Conservation (phyloP, 345 rosid species). For the Limnanthes douglasii region DNA sequence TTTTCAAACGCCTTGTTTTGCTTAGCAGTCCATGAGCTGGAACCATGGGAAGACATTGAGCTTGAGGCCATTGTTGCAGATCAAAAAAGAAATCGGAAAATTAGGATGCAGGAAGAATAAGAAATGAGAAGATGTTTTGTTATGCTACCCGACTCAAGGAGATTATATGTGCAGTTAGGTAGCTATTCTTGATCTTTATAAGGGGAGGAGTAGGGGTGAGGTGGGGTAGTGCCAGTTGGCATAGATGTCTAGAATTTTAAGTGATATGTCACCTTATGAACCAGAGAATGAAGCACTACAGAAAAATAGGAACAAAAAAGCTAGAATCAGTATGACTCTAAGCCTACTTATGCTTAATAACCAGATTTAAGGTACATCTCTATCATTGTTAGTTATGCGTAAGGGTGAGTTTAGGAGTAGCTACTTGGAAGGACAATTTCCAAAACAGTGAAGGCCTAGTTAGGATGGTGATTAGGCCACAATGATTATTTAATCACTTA, state of each 20-base stretch:
- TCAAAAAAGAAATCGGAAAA: background rate
- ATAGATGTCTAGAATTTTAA: conserved; percentile 29
- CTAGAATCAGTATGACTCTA: conserved; percentile 33
- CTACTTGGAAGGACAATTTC: too few relatives aligned
- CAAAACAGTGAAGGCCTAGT: too few relatives aligned
- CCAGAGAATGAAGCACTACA: conserved; percentile 20
- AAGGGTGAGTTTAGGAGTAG: too few relatives aligned
- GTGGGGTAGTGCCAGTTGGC: conserved; percentile 34
- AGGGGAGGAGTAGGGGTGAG: conserved; percentile 13
- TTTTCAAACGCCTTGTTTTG: conserved; percentile 92
- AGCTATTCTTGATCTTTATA: conserved; percentile 50
- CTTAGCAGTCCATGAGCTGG: conserved; percentile 63
- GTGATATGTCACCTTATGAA: conserved; percentile 48
- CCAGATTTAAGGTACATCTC: too few relatives aligned
- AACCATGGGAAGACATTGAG: conserved; percentile 64
- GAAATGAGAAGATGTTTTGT: conserved; percentile 4
- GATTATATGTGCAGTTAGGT: conserved; percentile 31
- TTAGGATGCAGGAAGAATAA: conserved; percentile 3
- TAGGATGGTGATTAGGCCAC: too few relatives aligned
- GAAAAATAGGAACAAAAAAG: conserved; percentile 7
- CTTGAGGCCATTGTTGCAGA: conserved; percentile 45
- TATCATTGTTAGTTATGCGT: too few relatives aligned
- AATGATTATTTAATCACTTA: too few relatives aligned
- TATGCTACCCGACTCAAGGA: conserved; percentile 13
- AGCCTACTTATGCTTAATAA: too few relatives aligned